Base-by-base conservation (phyloP, 495 filamentous ascomycete species). In the Aspergillus saccharolyticus region DNA sequence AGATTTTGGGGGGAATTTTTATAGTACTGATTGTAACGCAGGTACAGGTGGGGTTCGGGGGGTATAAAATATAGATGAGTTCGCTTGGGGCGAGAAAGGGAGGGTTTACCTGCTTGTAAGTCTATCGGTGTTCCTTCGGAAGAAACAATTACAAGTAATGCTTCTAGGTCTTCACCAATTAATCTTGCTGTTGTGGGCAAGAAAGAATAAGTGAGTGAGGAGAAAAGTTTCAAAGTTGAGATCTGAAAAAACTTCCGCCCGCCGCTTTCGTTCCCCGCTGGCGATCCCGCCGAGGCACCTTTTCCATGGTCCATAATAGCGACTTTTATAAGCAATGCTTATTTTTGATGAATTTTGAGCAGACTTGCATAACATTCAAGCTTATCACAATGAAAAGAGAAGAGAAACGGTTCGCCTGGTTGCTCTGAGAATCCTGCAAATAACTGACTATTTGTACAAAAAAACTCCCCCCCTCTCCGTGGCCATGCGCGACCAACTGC, bases 381-480 rank as follows among this genome's bases (percentile, higher is more conserved):
- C 33, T 5, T 5, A 39, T 48, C 24, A 57, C 10, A 53, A 10
- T 48, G 58, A 20, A n/a, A 57, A 74, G 73, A 76, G 73, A 76
- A 74, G 73, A 76, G 73, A 73, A 63, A 64, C 60, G 63, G 57
- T 74, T 72, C 54, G 61, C 61, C 64, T 59, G 33, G 52, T 63
- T 64, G 60, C 57, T 65, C 43, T 44, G 59, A 62, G 63, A 67
- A 66, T 68, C 63, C 64, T 62, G 52, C 62, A 67, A 65, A 63
- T 62, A 69, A 70, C 71, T 76, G 74, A 70, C 71, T 76, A 76
- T 76, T 76, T 74, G 69, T 76, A 76, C 73, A 76, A 51, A 67
- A 56, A 61, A 49, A 60, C 15, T 60, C 65, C 70, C 64, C 61
- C 65, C 66, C 3, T 62, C 57, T 55, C 60, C 57, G 57, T 55